Evolutionary conservation across 306 rosid species (phyloP).

Genomic region (Prunus armeniaca): DNA sequence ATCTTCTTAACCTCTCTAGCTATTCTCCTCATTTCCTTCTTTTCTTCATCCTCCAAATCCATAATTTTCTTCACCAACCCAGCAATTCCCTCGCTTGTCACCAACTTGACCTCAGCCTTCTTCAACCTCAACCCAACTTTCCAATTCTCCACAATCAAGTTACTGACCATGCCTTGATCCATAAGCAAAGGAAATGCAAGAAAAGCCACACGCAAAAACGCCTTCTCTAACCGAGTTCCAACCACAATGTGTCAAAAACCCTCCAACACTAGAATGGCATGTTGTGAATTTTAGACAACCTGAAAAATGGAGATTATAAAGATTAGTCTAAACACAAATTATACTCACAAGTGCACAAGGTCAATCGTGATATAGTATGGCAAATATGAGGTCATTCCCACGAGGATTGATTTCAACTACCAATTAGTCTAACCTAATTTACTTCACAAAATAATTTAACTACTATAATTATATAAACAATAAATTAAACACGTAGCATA

Average conservation of each 20-base stretch:
- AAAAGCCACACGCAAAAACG: conserved; percentile 48
- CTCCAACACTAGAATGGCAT: conserved; percentile 46
- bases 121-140: conserved; percentile 52
- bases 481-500: too few relatives aligned
- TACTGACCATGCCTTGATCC: conserved; percentile 45
- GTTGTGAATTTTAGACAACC: too few relatives aligned
- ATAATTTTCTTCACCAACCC: conserved; percentile 36
- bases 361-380: too few relatives aligned
- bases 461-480: too few relatives aligned
- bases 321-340: too few relatives aligned
- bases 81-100: conserved; percentile 33
- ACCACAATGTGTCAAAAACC: conserved; percentile 61
- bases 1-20: conserved; percentile 29
- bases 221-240: conserved; percentile 59
- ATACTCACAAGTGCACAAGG: too few relatives aligned
- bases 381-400: too few relatives aligned
- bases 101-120: conserved; percentile 30
- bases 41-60: conserved; percentile 32
- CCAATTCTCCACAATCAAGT: conserved; percentile 50
- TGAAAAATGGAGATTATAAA: too few relatives aligned
- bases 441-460: too few relatives aligned
- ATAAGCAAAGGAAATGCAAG: conserved; percentile 43
- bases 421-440: too few relatives aligned
- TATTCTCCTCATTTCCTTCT: conserved; percentile 37
- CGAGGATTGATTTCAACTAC: too few relatives aligned